Percentiles rank a stretch among this genome's conserved stretches.
Conservation (phyloP, 192 early-diverging fungal species). For the Piromyces sp. region DNA sequence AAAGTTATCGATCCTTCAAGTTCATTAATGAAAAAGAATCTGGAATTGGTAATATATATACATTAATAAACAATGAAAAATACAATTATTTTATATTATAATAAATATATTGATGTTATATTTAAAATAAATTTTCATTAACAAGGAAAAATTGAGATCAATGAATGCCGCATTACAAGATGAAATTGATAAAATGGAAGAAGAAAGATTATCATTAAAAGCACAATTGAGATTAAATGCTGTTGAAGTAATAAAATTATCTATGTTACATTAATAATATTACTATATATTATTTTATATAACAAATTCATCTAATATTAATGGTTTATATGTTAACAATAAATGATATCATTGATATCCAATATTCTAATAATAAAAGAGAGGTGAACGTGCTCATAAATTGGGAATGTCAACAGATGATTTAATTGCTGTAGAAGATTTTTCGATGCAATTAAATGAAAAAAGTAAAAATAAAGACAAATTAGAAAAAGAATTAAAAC, state of each 20-base stretch:
- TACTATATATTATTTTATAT: no score
- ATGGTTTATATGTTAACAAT: no score
- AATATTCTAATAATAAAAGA: no score
- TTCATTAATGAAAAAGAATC: conserved; percentile 9
- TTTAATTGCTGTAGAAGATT: conserved; percentile 26
- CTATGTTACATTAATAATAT: no score
- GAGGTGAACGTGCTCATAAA: conserved; percentile 9
- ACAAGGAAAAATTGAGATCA: conserved; percentile 19
- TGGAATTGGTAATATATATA: conserved; percentile 21
- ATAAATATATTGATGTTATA: no score
- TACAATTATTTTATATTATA: no score
- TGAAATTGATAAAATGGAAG: conserved; percentile 29
- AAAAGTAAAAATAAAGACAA: background rate
- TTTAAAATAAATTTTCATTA: no score
- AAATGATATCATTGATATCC: no score
- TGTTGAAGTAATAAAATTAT: conserved; percentile 7
- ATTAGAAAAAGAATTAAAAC: background rate
- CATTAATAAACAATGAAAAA: no score
- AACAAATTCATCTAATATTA: no score
- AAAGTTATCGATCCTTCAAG: conserved; percentile 26
- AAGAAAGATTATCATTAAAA: conserved; percentile 29
- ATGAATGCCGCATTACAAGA: conserved; percentile 15
- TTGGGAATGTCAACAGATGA: conserved; percentile 24
- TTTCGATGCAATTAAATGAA: conserved; percentile 13
- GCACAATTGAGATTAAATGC: conserved; percentile 15